Evolutionary conservation across 2,329 filamentous ascomycete genomes (phyloP), one percentile per base, ranked within the genome.

Genomic region (Setomelanomma holmii): DNA sequence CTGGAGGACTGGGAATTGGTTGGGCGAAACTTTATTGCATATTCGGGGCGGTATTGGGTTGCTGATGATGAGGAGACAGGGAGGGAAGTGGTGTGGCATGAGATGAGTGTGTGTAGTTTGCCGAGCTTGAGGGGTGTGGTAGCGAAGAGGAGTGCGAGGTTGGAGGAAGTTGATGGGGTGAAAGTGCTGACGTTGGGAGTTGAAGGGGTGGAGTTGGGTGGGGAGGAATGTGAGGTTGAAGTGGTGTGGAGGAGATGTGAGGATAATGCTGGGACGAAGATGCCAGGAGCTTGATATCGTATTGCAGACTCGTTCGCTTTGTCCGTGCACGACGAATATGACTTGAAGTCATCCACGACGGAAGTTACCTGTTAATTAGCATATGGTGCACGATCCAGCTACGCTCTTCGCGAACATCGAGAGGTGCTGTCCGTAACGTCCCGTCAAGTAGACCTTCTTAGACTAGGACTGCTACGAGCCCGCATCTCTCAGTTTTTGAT

Each of bases 11-110:
- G 50, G 54, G 54, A 55, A 19, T 35, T 45, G 16, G 47, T 45
- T n/a, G 56, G 53, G 1, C 44, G 43, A 19, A 51, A 48, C 27
- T 54, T 55, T 19, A 40, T 60, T 21, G 57, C 49, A 8, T 60
- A 60, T 36, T 36, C 51, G 1, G 55, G 54, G 5, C 43, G 50
- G 3, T 60, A 45, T 38, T 53, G 40, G 36, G 24, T 57, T 12
- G 23, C 33, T 2, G 56, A 57, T 30, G 27, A 30, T 2, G 27
- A 30, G 27, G 27, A n/a, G n/a, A n/a, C n/a, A n/a, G n/a, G 27
- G 27, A 30, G 14, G 27, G 24, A 41, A 10, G 14, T 41, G 14
- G 20, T 54, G 19, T 16, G 45, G 27, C 51, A 54, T 36, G 45
- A 54, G 40, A 41, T 54, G 46, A 20, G 24, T 10, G 27, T 45